Base-by-base conservation (phyloP, 768 basidiomycete species). In the Suillus weaverae region DNA sequence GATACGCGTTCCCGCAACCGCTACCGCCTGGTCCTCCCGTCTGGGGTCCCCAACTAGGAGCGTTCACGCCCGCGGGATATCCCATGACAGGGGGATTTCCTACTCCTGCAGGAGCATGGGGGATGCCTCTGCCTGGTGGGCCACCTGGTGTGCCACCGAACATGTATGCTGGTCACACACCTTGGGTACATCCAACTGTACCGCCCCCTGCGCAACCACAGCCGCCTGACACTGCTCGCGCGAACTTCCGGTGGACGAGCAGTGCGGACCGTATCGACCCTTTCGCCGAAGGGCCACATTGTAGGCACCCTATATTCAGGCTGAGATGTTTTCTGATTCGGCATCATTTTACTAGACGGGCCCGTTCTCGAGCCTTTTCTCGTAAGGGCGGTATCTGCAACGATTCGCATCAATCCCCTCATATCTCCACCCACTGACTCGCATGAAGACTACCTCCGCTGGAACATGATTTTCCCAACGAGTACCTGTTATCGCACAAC, bases 401-500 rank as follows among this genome's bases (percentile, higher is more conserved):
- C 68, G 7, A 67, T 87, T 6, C 73, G 76, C 54, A 63, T 92
- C 39, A 92, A 92, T 70, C 89, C 91, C 0, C 80, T 91, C 32
- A 78, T 92, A 18, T 70, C 75, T 0, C 86, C 87, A 22, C 77
- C 74, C 65, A 74, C 82, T 0, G 79, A 80, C 10, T 72, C 73
- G 5, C 69, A 76, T 5, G 81, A 84, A 1, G 81, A 83, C 6
- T 84, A 85, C 71, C 77, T 92, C 51, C 85, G 83, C 55, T 92
- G 90, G 89, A 89, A 90, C 75, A 89, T 92, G 87, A 81, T 89
- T 48, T 90, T 86, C 72, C 77, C 80, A 7, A 83, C 89, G 7
- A 83, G 81, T 46, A 81, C 85, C 64, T 86, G 87, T 62, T 84
- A 84, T 68, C 84, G 87, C 63, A 89, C 87, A 5, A 81, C 78